A percentile compares a stretch with the other conserved stretches of the same genome.
phyloP scores from a whole-genome alignment of 768 basidiomycete species.

The Sporobolomyces pararoseus region DNA sequence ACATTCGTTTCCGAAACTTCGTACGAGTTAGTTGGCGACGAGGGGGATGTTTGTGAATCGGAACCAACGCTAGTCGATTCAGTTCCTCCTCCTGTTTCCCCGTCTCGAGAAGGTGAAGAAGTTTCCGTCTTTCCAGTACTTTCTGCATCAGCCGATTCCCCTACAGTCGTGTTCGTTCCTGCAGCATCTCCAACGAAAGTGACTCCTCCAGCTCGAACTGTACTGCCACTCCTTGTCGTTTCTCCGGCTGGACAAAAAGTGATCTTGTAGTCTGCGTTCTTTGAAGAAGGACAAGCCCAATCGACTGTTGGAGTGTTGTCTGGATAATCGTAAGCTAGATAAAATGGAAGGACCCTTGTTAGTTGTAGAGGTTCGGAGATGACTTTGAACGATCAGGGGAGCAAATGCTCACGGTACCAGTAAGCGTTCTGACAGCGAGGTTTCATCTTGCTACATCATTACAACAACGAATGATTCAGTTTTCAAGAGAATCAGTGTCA shows the following conservation, averaged over 20 bases:
- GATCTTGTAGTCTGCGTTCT: conserved; percentile 4
- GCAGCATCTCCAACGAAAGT: not conserved
- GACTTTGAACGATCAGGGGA: not conserved
- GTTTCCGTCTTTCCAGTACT: not conserved
- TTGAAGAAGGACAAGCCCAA: not conserved
- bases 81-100: too few relatives aligned
- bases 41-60: too few relatives aligned
- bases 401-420: conserved; percentile 12
- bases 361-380: not conserved
- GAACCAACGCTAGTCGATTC: too few relatives aligned
- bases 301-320: conserved; percentile 10
- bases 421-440: conserved; percentile 15
- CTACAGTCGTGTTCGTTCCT: not conserved
- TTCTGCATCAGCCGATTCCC: not conserved
- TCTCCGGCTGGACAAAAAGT: conserved; percentile 15
- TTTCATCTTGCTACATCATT: conserved; percentile 8
- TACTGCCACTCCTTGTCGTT: not conserved
- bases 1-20: too few relatives aligned
- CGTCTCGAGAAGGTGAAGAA: too few relatives aligned
- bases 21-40: too few relatives aligned
- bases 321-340: conserved; percentile 18
- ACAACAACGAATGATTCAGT: too few relatives aligned
- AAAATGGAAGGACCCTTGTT: too few relatives aligned
- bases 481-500: not conserved
- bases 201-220: not conserved